Percentiles rank a stretch among this genome's conserved stretches.
phyloP scores from a whole-genome alignment of 768 basidiomycete species.

The Phlebiopsis gigantea region DNA sequence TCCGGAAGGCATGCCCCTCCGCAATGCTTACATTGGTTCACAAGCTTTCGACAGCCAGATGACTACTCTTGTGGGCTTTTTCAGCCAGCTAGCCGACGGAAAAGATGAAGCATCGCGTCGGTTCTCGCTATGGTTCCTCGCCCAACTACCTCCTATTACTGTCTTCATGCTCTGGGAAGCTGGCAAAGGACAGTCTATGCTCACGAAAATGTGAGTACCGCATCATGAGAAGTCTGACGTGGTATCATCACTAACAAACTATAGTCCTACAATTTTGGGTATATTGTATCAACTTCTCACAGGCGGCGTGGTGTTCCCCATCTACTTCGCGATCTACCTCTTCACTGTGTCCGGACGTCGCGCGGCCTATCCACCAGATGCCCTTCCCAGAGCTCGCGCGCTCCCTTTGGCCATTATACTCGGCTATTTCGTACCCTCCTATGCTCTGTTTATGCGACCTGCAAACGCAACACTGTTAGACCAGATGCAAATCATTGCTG shows the following conservation, averaged over 20 bases:
- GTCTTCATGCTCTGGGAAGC: constrained; percentile 12
- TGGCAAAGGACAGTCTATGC: background rate
- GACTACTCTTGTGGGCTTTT: constrained; percentile 4
- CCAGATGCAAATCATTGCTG: constrained; percentile 7
- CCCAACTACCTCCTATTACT: constrained; percentile 7
- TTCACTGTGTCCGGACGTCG: background rate
- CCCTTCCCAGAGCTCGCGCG: background rate
- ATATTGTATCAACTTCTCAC: constrained; percentile 6
- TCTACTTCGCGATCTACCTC: constrained; percentile 1
- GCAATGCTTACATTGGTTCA: constrained; percentile 2
- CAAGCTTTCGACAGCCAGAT: constrained; percentile 1
- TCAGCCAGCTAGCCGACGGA: constrained; percentile 6
- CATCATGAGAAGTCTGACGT: too few species aligned
- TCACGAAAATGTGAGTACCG: background rate
- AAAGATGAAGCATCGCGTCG: constrained; percentile 6
- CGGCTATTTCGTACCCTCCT: constrained; percentile 3
- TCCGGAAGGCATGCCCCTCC: constrained; percentile 9
- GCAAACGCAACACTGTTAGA: background rate
- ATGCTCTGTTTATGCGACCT: background rate
- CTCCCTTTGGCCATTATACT: constrained; percentile 2
- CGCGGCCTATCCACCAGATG: background rate
- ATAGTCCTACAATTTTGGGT: too few species aligned
- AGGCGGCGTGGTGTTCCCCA: constrained; percentile 7
- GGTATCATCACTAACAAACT: too few species aligned
- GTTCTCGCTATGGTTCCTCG: constrained; percentile 12